These are phyloP conservation scores for Protomyces macrosporus DNA, from an alignment of 1,139 yeast genomes.

Conservation along the genomic window DNA sequence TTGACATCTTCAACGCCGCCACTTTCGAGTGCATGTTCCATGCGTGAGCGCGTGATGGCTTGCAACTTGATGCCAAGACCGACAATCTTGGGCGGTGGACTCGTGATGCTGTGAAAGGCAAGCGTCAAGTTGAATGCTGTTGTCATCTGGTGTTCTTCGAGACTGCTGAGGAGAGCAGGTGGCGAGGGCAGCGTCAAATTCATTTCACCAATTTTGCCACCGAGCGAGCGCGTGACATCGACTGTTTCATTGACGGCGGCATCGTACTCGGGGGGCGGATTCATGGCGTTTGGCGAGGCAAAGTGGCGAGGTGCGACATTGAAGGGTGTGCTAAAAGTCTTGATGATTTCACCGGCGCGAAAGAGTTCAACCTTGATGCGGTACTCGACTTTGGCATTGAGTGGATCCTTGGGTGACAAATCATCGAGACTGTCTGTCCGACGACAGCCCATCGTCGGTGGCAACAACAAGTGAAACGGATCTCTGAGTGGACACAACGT, in stretches of 20 bases:
- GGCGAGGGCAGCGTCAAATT: not conserved
- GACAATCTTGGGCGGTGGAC: slow-evolving; percentile 14
- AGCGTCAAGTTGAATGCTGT: slow-evolving; percentile 3
- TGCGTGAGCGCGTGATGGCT: slow-evolving; percentile 15
- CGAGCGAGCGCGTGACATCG: slow-evolving; percentile 17
- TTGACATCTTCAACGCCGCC: slow-evolving; percentile 11
- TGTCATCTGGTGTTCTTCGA: slow-evolving; percentile 23
- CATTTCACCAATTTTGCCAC: slow-evolving; percentile 10
- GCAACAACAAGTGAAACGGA: slow-evolving; percentile 14
- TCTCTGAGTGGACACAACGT: slow-evolving; percentile 13
- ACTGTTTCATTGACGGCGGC: slow-evolving; percentile 5
- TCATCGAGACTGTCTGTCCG: slow-evolving; percentile 18
- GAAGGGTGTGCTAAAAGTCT: slow-evolving; percentile 9
- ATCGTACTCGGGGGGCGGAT: slow-evolving; percentile 22
- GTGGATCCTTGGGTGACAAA: slow-evolving; percentile 20
- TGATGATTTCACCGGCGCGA: not conserved
- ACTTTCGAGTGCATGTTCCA: slow-evolving; percentile 12
- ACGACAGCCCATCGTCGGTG: slow-evolving; percentile 19
- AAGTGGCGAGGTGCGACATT: slow-evolving; percentile 24
- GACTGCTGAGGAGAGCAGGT: slow-evolving; percentile 22
- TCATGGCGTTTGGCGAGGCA: slow-evolving; percentile 17
- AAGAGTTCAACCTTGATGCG: slow-evolving; percentile 15
- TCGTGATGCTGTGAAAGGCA: slow-evolving; percentile 22
- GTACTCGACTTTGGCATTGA: slow-evolving; percentile 19
- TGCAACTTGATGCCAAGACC: slow-evolving; percentile 19